Conservation (phyloP, 1,284 basidiomycete species). For the Ganoderma sinense region DNA sequence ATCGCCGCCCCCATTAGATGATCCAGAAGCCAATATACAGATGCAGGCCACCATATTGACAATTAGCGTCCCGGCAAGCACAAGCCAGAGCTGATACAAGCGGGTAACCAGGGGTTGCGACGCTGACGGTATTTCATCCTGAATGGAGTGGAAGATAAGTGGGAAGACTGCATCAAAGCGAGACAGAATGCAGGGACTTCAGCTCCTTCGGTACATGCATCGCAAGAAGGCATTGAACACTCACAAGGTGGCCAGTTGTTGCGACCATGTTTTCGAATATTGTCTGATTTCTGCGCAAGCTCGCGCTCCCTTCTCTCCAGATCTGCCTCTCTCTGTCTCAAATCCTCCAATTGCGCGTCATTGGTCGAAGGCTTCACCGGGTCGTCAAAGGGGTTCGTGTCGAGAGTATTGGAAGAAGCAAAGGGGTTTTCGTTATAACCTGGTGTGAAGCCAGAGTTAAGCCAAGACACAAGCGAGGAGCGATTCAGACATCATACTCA, state of each 20-base stretch:
- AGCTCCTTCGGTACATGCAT: background rate
- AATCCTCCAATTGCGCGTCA: conserved; percentile 59
- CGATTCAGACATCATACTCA: conserved; percentile 24
- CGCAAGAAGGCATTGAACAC: conserved; percentile 21
- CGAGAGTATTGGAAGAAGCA: conserved; percentile 83
- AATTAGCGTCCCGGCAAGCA: conserved; percentile 79
- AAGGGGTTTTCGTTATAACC: conserved; percentile 71
- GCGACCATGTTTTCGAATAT: conserved; percentile 81
- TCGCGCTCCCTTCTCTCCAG: conserved; percentile 82
- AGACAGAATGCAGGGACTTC: background rate
- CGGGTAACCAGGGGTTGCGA: conserved; percentile 84
- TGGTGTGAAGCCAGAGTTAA: conserved; percentile 14
- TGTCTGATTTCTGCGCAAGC: conserved; percentile 69
- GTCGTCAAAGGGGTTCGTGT: conserved; percentile 87
- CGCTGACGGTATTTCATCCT: conserved; percentile 87
- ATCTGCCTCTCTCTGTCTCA: conserved; percentile 80
- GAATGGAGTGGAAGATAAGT: conserved; percentile 92
- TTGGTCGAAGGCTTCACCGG: conserved; percentile 50
- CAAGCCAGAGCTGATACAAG: conserved; percentile 89
- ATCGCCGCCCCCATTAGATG: conserved; percentile 81
- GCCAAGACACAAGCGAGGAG: background rate
- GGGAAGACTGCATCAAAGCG: conserved; percentile 76
- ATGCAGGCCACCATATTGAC: conserved; percentile 94
- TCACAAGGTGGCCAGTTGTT: conserved; percentile 93
- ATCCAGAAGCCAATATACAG: conserved; percentile 82